Conservation (phyloP, 2,329 filamentous ascomycete genomes). For the Penicillium sp. region DNA sequence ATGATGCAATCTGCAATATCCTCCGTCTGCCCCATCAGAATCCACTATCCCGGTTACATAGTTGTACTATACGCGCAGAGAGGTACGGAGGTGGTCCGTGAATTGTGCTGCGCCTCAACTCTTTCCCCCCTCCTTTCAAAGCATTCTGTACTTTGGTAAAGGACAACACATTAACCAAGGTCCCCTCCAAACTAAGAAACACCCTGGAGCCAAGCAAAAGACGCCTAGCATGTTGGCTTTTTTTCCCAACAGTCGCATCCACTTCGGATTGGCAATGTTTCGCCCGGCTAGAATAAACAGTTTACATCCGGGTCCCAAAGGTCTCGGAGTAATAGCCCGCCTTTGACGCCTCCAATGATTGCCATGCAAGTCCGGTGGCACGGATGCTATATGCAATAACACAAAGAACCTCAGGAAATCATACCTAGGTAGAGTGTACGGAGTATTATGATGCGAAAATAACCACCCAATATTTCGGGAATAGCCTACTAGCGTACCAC, state of each 20-base stretch:
- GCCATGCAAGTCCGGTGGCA: background rate
- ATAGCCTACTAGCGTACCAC: background rate
- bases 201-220: background rate
- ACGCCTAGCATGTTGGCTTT: background rate
- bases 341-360: background rate
- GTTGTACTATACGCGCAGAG: background rate
- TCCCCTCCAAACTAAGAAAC: background rate
- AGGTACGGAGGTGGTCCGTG: background rate
- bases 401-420: background rate
- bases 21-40: background rate
- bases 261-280: slow-evolving; percentile 1
- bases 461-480: background rate
- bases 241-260: background rate
- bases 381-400: background rate
- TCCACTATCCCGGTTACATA: background rate
- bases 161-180: background rate
- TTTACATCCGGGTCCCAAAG: background rate
- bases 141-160: background rate
- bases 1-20: background rate
- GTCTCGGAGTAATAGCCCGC: background rate
- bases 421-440: no score
- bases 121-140: background rate
- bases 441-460: no score
- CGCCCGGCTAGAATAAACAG: background rate
- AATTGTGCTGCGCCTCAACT: background rate